phyloP scores from a whole-genome alignment of 495 filamentous ascomycete genomes.

The Hypoxylon rickii region DNA sequence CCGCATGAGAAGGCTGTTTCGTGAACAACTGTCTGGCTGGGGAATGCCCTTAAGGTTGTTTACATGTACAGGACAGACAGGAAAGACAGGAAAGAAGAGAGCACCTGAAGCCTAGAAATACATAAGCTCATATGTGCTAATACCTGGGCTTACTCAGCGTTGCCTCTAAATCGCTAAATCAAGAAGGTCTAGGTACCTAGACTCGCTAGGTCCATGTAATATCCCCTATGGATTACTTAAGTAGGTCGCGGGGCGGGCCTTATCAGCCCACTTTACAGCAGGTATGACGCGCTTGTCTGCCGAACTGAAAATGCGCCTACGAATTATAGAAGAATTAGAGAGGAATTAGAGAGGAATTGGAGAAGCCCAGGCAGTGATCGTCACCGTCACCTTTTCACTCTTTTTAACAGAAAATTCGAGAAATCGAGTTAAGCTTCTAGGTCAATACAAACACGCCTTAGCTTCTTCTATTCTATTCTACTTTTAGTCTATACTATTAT shows the following conservation, averaged over 20 bases:
- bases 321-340: not conserved
- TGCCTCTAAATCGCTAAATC: too few species aligned
- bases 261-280: constrained; percentile 17
- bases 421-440: constrained; percentile 3
- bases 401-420: constrained; percentile 5
- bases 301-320: not conserved
- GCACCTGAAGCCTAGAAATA: too few species aligned
- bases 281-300: constrained; percentile 24
- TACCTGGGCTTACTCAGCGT: too few species aligned
- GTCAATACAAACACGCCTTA: too few species aligned
- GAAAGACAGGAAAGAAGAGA: too few species aligned
- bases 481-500: too few species aligned
- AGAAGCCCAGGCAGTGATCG: not conserved
- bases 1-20: constrained; percentile 11
- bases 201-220: too few species aligned
- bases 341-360: too few species aligned
- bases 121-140: too few species aligned
- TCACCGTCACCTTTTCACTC: constrained; percentile 9
- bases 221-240: not conserved
- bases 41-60: not conserved
- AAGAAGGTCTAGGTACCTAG: too few species aligned
- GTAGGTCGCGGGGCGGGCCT: constrained; percentile 2
- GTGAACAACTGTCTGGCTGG: not conserved
- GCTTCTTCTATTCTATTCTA: not conserved
- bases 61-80: not conserved